Percentiles rank a stretch among this genome's conserved stretches.
phyloP scores from a whole-genome alignment of 1,139 yeast genomes.

The Yamadazyma atmosphaerica region DNA sequence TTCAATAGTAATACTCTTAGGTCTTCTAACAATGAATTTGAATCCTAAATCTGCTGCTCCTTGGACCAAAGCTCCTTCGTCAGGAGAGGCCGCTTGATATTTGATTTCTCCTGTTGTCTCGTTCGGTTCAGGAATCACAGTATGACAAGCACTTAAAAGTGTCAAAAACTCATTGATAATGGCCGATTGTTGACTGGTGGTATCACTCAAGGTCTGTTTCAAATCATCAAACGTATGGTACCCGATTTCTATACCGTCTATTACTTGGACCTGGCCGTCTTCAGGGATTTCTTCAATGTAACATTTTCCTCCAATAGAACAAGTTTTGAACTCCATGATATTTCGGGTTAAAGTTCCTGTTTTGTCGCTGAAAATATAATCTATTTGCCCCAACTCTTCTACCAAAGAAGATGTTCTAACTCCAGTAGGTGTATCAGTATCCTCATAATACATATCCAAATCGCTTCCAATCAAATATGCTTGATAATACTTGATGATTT shows the following conservation, averaged over 20 bases:
- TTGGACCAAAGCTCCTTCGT: conserved; percentile 97
- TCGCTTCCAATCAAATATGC: conserved; percentile 94
- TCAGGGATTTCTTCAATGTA: conserved; percentile 91
- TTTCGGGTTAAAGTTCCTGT: conserved; percentile 95
- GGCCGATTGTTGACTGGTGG: conserved; percentile 50
- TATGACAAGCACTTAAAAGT: conserved; percentile 88
- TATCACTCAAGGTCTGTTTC: conserved; percentile 30
- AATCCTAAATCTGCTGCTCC: conserved; percentile 90
- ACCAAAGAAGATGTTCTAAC: conserved; percentile 94
- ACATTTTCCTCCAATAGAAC: conserved; percentile 90
- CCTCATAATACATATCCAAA: conserved; percentile 86
- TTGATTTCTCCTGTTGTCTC: conserved; percentile 64
- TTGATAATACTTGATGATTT: conserved; percentile 90
- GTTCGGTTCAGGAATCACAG: conserved; percentile 89
- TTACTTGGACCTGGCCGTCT: conserved; percentile 69
- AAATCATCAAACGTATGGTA: conserved; percentile 72
- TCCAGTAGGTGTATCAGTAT: conserved; percentile 89
- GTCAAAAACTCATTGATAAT: conserved; percentile 82
- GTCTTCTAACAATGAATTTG: conserved; percentile 80
- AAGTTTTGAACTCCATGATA: conserved; percentile 94
- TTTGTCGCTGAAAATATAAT: conserved; percentile 92
- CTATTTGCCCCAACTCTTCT: conserved; percentile 95
- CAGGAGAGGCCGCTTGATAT: conserved; percentile 99
- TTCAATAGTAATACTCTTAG: conserved; percentile 74
- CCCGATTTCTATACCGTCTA: conserved; percentile 83